A percentile compares a stretch with the other conserved stretches of the same genome.
These are phyloP conservation scores for Nigrospora sphaerica DNA, from an alignment of 2,329 filamentous ascomycete genomes.

Conservation along the genomic window DNA sequence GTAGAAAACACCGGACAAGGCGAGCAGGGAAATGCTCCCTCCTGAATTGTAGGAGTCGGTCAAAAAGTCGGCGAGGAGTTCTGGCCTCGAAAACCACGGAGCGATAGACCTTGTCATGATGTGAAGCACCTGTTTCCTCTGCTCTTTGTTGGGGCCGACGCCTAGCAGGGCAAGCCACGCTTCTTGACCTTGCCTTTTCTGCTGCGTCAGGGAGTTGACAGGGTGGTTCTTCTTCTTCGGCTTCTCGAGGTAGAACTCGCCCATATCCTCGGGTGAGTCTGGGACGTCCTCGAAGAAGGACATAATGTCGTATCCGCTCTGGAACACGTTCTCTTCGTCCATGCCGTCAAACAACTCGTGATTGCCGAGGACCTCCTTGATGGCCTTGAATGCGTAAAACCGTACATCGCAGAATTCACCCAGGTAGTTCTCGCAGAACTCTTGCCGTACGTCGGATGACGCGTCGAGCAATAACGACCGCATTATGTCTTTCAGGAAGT, in stretches of 20 bases:
- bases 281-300: slow-evolving; percentile 65
- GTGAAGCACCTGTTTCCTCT: slow-evolving; percentile 72
- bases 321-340: slow-evolving; percentile 33
- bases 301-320: slow-evolving; percentile 55
- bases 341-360: slow-evolving; percentile 5
- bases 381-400: slow-evolving; percentile 70
- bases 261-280: slow-evolving; percentile 55
- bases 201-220: slow-evolving; percentile 57
- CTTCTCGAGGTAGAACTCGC: slow-evolving; percentile 59
- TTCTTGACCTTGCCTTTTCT: slow-evolving; percentile 76
- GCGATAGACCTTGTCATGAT: slow-evolving; percentile 72
- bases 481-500: slow-evolving; percentile 60
- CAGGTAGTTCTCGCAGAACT: slow-evolving; percentile 73
- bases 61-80: slow-evolving; percentile 90
- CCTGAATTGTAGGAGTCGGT: slow-evolving; percentile 89
- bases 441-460: slow-evolving; percentile 53
- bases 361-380: slow-evolving; percentile 42
- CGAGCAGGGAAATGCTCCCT: slow-evolving; percentile 79
- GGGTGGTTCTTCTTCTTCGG: slow-evolving; percentile 62
- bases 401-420: slow-evolving; percentile 78
- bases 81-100: slow-evolving; percentile 83
- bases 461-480: slow-evolving; percentile 50
- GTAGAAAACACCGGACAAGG: slow-evolving; percentile 89
- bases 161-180: slow-evolving; percentile 78
- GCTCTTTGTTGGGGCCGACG: slow-evolving; percentile 57